Evolutionary conservation across 768 basidiomycete species (phyloP), one percentile per base, ranked within the genome.

Genomic region (Suillus subalutaceus): DNA sequence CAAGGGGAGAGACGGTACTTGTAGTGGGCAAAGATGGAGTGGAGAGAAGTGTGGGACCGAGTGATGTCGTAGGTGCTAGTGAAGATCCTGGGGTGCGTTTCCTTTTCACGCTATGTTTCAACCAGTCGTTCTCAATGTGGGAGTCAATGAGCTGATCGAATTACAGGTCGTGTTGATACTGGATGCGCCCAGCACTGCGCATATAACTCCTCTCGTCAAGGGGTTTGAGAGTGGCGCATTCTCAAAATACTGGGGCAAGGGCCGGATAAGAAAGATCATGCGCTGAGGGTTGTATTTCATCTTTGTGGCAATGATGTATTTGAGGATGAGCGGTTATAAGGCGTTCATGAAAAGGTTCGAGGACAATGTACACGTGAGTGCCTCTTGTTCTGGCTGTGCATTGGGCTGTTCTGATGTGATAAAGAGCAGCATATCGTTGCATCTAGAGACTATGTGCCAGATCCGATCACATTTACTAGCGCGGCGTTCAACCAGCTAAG

Each of bases 331-430:
- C 78, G 84, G 61, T n/a, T 97, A 96, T 75, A 82, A 84, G 67
- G 72, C 79, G 1, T 94, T 97, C 80, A 90, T 96, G 88, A 75
- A 80, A 37, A 80, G 81, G 0, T 94, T 96, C 70, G 84, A 85
- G 3, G 71, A 83, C 5, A 77, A 83, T 37, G 84, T 84, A 7
- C 81, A 92, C 71, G 92, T 97, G 71, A 56, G 87, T 79, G 10
- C 15, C 66, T 62, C 35, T 55, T 23, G 41, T 46, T 46, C 38
- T 55, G 13, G 5, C 15, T n/a, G 15, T 58, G 23, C 7, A 40
- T 6, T 58, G 38, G 13, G 57, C 15, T 23, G 57, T 15, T 40
- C 52, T 52, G 15, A 52, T 7, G 26, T 23, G 52, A 26, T 52
- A 8, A 13, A 30, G 52, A 32, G 26, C 52, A 52, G 52, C 52